These are phyloP conservation scores for Microstegium vimineum DNA, from an alignment of 176 grass and related monocot species.

Conservation along the genomic window DNA sequence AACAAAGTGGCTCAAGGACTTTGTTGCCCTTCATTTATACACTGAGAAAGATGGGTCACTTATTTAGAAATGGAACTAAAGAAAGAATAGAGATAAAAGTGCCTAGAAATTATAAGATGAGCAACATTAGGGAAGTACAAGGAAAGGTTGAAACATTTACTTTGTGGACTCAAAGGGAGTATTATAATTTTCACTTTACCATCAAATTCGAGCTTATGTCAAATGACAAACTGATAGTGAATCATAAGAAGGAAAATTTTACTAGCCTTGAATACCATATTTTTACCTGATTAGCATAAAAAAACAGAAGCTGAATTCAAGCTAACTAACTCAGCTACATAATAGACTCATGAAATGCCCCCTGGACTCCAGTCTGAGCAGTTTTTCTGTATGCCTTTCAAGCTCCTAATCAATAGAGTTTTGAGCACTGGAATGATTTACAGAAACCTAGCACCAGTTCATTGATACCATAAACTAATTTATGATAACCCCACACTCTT, in stretches of 20 bases:
- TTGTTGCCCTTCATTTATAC: neutral
- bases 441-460: neutral
- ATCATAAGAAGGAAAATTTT: neutral
- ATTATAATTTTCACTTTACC: neutral
- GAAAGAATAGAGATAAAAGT: neutral
- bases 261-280: neutral
- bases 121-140: neutral
- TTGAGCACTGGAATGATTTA: neutral
- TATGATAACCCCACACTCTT: neutral
- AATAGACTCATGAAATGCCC: neutral
- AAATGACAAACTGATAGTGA: neutral
- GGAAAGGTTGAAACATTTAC: neutral
- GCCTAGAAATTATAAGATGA: neutral
- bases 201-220: neutral
- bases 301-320: neutral
- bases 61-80: neutral
- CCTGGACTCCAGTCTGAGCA: neutral
- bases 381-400: neutral
- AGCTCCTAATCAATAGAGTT: neutral
- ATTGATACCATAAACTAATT: slow-evolving; percentile 1
- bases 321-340: neutral
- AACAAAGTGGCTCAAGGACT: neutral
- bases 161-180: neutral
- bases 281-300: neutral
- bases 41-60: neutral